A percentile compares a stretch with the other conserved stretches of the same genome.
Conservation (phyloP, 306 rosid species). For the Cucumis hystrix region DNA sequence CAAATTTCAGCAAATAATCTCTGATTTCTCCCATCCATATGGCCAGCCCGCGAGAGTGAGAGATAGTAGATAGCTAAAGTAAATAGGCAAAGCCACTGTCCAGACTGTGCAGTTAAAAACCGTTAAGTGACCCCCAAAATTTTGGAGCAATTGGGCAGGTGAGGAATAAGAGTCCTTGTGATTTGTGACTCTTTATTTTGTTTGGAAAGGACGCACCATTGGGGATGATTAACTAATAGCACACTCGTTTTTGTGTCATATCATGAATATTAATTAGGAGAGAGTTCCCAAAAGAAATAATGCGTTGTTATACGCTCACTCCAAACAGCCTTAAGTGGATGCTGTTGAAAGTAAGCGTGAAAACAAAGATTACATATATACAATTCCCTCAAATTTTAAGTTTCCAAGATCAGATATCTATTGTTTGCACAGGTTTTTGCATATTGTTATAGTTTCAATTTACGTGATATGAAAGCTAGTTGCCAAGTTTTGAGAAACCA, state of each 20-base stretch:
- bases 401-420: background rate
- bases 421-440: background rate
- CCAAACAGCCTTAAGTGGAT: background rate
- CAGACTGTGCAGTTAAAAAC: background rate
- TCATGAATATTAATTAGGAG: too few relatives aligned
- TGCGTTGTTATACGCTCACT: background rate
- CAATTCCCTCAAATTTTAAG: background rate
- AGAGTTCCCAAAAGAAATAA: background rate
- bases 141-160: background rate
- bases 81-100: background rate
- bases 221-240: too few relatives aligned
- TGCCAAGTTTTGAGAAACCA: background rate
- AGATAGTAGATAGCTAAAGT: background rate
- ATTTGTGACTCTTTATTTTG: too few relatives aligned
- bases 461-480: background rate
- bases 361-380: background rate
- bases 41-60: background rate
- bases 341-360: background rate
- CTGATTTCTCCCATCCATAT: background rate
- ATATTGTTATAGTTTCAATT: background rate
- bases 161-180: background rate
- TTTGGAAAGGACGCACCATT: too few relatives aligned
- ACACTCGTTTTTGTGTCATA: too few relatives aligned
- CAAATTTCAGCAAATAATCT: background rate
- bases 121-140: background rate